phyloP scores from a whole-genome alignment of 1,284 basidiomycete genomes.

The Lignosus rhinocerotis region DNA sequence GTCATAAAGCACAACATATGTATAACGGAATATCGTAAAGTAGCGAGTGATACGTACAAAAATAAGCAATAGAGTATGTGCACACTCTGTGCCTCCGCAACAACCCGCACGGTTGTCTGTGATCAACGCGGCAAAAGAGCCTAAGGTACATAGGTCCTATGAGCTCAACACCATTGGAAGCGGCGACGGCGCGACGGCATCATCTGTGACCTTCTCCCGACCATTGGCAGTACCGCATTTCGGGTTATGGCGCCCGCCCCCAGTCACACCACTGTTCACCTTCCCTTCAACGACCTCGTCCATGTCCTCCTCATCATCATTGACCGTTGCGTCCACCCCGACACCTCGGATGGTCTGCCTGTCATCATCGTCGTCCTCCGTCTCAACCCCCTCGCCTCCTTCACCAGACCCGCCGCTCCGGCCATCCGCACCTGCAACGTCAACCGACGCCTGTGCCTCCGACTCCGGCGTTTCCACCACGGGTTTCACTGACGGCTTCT shows the following conservation, averaged over 20 bases:
- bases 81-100: background rate
- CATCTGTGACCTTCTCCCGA: slow-evolving; percentile 26
- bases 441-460: slow-evolving; percentile 8
- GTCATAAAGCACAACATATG: background rate
- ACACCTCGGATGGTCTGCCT: slow-evolving; percentile 53
- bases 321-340: slow-evolving; percentile 32
- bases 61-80: slow-evolving; percentile 5
- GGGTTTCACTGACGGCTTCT: slow-evolving; percentile 29
- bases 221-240: slow-evolving; percentile 9
- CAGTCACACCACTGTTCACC: slow-evolving; percentile 22
- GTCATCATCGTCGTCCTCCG: slow-evolving; percentile 50
- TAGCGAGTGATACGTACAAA: background rate
- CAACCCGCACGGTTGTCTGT: background rate
- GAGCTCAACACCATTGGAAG: slow-evolving; percentile 19
- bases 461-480: slow-evolving; percentile 24
- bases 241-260: slow-evolving; percentile 7
- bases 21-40: background rate
- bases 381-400: background rate
- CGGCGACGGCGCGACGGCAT: slow-evolving; percentile 14
- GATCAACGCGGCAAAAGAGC: background rate
- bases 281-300: slow-evolving; percentile 36
- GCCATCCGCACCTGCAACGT: slow-evolving; percentile 21
- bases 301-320: slow-evolving; percentile 32
- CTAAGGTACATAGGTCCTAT: background rate
- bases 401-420: slow-evolving; percentile 13